A percentile compares a stretch with the other conserved stretches of the same genome.
Evolutionary conservation across 2,329 filamentous ascomycete genomes (phyloP).

Genomic region (Laburnicola sp.): DNA sequence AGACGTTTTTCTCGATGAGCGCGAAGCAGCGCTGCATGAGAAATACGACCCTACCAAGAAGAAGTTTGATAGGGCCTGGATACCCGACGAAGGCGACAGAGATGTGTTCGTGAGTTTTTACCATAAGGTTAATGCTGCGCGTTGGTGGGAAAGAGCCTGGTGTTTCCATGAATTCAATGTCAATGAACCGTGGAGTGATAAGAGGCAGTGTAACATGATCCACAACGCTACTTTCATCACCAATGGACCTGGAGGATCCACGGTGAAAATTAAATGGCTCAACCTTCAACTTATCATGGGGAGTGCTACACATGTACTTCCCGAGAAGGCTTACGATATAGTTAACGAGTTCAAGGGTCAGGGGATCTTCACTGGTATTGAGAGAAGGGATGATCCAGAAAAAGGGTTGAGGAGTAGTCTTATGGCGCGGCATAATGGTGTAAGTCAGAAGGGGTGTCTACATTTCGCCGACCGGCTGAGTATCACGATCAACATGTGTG

Average conservation of each 20-base stretch:
- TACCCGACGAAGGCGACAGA: conserved; percentile 1
- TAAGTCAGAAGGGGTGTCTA: conserved; percentile 13
- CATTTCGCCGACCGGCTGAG: conserved; percentile 16
- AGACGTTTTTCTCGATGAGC: conserved; percentile 15
- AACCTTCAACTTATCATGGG: conserved; percentile 11
- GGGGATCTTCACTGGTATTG: conserved; percentile 5
- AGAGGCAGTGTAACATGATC: conserved; percentile 10
- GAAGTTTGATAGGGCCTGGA: conserved; percentile 4
- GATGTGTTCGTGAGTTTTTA: conserved; percentile 8
- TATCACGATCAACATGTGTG: conserved; percentile 21
- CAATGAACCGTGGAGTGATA: conserved; percentile 18
- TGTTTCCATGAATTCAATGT: conserved; percentile 23
- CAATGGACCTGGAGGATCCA: conserved; percentile 14
- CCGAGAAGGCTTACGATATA: not conserved
- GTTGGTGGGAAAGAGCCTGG: conserved; percentile 23
- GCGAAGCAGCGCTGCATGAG: conserved; percentile 7
- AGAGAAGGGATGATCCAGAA: conserved; percentile 1
- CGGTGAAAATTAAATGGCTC: conserved; percentile 19
- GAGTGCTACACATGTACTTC: not conserved
- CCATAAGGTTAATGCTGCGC: conserved; percentile 11
- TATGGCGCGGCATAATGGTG: conserved; percentile 17
- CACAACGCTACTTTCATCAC: conserved; percentile 21
- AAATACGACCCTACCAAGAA: conserved; percentile 1
- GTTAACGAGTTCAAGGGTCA: conserved; percentile 1
- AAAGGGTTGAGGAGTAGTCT: conserved; percentile 15